Percentiles rank a stretch among this genome's conserved stretches.
Conservation (phyloP, 2,329 filamentous ascomycete genomes). For the Alternaria tenuissima region DNA sequence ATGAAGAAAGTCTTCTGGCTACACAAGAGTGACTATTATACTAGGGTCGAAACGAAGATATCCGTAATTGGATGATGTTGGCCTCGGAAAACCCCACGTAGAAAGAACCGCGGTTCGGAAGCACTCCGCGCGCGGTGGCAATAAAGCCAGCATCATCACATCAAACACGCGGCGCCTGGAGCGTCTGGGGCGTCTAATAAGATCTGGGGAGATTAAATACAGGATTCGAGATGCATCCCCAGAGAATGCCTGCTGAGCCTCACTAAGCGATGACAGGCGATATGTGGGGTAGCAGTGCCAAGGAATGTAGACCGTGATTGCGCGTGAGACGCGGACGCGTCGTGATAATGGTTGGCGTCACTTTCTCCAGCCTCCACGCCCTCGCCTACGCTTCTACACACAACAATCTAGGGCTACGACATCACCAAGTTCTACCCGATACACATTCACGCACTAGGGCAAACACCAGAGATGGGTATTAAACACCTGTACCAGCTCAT, state of each 20-base stretch:
- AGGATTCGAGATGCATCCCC: conserved; percentile 1
- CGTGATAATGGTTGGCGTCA: conserved; percentile 30
- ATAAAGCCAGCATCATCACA: conserved; percentile 18
- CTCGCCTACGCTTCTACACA: conserved; percentile 13
- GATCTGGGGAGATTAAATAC: neutral
- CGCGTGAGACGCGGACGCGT: conserved; percentile 39
- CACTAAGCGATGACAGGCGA: conserved; percentile 12
- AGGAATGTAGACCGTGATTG: conserved; percentile 40
- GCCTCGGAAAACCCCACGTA: conserved; percentile 34
- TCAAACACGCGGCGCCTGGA: neutral
- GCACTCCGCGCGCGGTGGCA: conserved; percentile 32
- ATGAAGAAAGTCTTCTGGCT: neutral
- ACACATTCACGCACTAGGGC: neutral
- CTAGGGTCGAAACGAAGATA: conserved; percentile 3
- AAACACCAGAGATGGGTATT: conserved; percentile 47
- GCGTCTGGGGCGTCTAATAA: neutral
- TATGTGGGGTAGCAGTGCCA: conserved; percentile 25
- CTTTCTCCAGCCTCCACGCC: conserved; percentile 28
- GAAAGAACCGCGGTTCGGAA: conserved; percentile 37
- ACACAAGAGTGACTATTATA: conserved; percentile 9
- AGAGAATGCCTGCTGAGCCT: conserved; percentile 6
- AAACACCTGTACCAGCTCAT: conserved; percentile 59
- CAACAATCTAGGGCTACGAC: neutral
- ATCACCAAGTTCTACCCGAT: neutral
- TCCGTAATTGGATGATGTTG: conserved; percentile 23